A percentile compares a stretch with the other conserved stretches of the same genome.
phyloP scores from a whole-genome alignment of 164 flowering plant genomes.

The Vitis riparia region DNA sequence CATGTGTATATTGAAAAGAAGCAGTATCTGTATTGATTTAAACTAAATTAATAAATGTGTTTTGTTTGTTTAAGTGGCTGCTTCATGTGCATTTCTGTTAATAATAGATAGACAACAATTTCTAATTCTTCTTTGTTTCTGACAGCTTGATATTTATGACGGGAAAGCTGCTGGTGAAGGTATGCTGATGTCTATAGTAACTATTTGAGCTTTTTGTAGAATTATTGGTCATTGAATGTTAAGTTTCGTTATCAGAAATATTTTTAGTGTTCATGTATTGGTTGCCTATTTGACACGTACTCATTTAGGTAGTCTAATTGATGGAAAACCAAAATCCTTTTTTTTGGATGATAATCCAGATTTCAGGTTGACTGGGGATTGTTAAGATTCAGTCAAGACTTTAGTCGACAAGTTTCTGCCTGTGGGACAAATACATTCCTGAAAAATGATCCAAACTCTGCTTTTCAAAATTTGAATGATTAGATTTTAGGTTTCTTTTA shows the following conservation, averaged over 20 bases:
- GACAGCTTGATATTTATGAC: slow-evolving; percentile 84
- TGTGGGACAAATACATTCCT: too few species aligned
- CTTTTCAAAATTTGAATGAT: too few species aligned
- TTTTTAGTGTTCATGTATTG: background rate
- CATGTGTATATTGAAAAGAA: background rate
- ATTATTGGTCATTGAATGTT: background rate
- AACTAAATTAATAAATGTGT: background rate
- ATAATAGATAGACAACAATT: too few species aligned
- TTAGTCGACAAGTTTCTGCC: too few species aligned
- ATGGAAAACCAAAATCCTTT: too few species aligned
- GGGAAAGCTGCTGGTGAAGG: slow-evolving; percentile 81
- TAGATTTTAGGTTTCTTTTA: background rate
- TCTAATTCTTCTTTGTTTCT: slow-evolving; percentile 11
- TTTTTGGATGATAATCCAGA: too few species aligned
- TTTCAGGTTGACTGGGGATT: too few species aligned
- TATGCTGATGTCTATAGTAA: slow-evolving; percentile 20
- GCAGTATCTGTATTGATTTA: background rate
- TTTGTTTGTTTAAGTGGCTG: background rate
- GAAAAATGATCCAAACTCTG: too few species aligned
- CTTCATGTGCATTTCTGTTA: background rate
- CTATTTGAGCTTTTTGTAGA: background rate
- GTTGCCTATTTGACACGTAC: background rate
- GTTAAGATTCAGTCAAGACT: too few species aligned
- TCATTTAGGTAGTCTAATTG: too few species aligned
- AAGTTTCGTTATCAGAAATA: background rate